phyloP scores from a whole-genome alignment of 202 grass and related monocot species.

The Elaeis oleifera region DNA sequence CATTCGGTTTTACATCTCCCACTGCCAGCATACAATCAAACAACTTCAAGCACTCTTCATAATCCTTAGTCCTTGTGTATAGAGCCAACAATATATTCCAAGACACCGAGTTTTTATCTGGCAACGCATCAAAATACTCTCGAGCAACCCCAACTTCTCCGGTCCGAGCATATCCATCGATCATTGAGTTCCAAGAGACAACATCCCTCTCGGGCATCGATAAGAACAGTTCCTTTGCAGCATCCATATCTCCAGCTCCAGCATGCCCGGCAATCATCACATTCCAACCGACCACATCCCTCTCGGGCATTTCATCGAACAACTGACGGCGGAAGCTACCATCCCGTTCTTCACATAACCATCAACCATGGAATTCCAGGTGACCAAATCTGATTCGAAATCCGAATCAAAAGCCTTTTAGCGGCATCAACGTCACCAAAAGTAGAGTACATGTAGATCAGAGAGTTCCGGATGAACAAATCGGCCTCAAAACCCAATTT shows the following conservation, averaged over 20 bases:
- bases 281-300: slow-evolving; percentile 20
- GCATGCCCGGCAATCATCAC: slow-evolving; percentile 16
- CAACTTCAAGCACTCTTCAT: slow-evolving; percentile 36
- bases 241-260: slow-evolving; percentile 11
- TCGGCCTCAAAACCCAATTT: slow-evolving; percentile 27
- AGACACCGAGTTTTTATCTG: slow-evolving; percentile 43
- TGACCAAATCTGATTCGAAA: slow-evolving; percentile 33
- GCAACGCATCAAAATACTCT: slow-evolving; percentile 56
- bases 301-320: slow-evolving; percentile 21
- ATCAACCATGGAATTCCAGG: slow-evolving; percentile 35
- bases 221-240: slow-evolving; percentile 11
- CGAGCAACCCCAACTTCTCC: slow-evolving; percentile 21
- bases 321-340: slow-evolving; percentile 4
- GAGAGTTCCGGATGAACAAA: slow-evolving; percentile 37
- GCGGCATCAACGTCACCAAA: slow-evolving; percentile 14
- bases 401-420: slow-evolving; percentile 23
- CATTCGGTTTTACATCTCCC: slow-evolving; percentile 33
- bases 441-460: slow-evolving; percentile 24
- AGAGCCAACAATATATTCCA: slow-evolving; percentile 70
- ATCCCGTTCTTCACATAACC: slow-evolving; percentile 18
- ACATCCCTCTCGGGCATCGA: slow-evolving; percentile 16
- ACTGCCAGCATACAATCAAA: slow-evolving; percentile 34
- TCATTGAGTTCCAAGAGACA: slow-evolving; percentile 43
- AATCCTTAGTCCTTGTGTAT: slow-evolving; percentile 39
- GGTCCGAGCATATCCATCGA: slow-evolving; percentile 46